phyloP scores from a whole-genome alignment of 371 early-diverging fungal species.

The Saksenaea oblongispora region DNA sequence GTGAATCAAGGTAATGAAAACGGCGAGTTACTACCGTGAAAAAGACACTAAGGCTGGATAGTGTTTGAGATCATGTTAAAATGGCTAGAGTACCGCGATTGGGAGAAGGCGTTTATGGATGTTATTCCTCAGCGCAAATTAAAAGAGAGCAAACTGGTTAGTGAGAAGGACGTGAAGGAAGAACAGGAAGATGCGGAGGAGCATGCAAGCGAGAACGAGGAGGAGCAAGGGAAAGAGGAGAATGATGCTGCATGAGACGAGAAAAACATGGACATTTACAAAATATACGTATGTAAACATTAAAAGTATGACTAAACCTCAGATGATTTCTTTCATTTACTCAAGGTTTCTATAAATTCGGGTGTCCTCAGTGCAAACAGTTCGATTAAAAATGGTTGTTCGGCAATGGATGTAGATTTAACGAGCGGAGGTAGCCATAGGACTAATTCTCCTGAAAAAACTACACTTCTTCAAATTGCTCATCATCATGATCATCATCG shows the following conservation, averaged over 20 bases:
- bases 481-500: conserved; percentile 23
- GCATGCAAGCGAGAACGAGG: conserved; percentile 15
- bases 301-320: background rate
- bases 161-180: conserved; percentile 23
- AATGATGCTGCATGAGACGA: conserved; percentile 18
- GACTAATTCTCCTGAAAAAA: background rate
- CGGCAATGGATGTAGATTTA: no score
- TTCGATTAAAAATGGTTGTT: no score
- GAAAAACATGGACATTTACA: conserved; percentile 8
- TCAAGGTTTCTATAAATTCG: background rate
- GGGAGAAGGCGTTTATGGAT: conserved; percentile 81
- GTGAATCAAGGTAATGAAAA: conserved; percentile 81
- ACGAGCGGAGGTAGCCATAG: no score
- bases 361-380: no score
- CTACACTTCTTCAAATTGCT: conserved; percentile 23
- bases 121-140: conserved; percentile 88
- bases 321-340: background rate
- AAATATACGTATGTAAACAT: background rate
- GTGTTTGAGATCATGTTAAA: conserved; percentile 82
- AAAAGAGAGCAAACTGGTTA: conserved; percentile 45
- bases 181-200: conserved; percentile 12
- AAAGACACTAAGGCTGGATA: conserved; percentile 11
- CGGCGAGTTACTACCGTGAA: background rate
- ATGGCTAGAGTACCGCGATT: conserved; percentile 71
- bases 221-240: conserved; percentile 17